Evolutionary conservation across 106 monocot species (phyloP).

Genomic region (Allium cepa): DNA sequence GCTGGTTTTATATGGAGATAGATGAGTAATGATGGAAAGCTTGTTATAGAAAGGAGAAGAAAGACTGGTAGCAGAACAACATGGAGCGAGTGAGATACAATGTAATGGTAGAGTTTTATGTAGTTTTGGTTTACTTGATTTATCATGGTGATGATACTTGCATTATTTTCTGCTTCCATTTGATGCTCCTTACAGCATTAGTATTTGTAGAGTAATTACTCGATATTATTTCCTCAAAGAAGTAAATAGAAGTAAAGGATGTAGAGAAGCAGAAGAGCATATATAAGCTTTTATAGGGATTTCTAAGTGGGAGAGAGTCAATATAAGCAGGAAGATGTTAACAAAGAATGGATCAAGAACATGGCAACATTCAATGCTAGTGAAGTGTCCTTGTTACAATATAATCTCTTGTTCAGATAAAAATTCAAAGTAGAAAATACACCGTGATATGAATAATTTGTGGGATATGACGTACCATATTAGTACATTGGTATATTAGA

Average conservation of each 20-base stretch:
- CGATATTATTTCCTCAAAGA: no score
- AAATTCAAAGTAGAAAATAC: no score
- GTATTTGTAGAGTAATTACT: no score
- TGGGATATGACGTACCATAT: no score
- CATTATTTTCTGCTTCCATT: not conserved
- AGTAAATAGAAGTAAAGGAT: not conserved
- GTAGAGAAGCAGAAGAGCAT: not conserved
- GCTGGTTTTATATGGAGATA: not conserved
- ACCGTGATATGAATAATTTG: no score
- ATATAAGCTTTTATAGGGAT: not conserved
- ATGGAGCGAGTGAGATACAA: not conserved
- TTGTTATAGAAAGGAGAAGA: not conserved
- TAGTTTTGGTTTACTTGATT: constrained; percentile 1
- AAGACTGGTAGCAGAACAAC: not conserved
- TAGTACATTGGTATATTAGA: no score
- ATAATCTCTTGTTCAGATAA: no score
- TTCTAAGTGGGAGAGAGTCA: not conserved
- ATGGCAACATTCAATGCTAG: not conserved
- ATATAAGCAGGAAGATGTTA: not conserved
- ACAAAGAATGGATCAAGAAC: not conserved
- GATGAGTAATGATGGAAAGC: not conserved
- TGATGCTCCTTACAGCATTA: not conserved
- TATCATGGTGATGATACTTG: not conserved
- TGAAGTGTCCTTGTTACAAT: not conserved
- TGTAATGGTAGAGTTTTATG: not conserved